Conservation (phyloP, 2,329 filamentous ascomycete genomes). For the Boeremia lycopersici region DNA sequence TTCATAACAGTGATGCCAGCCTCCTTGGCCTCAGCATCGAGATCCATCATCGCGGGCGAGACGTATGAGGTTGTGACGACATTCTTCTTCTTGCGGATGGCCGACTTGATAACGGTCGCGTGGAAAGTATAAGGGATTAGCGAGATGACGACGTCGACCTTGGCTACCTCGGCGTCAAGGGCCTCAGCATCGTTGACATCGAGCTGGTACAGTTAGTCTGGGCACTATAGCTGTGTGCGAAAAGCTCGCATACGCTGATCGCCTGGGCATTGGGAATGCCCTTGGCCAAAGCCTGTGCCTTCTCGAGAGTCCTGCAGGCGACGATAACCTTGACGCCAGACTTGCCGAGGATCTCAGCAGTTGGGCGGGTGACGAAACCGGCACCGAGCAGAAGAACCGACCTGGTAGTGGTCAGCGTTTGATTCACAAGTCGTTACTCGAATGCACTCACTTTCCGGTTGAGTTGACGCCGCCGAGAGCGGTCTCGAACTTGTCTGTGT, state of each 20-base stretch:
- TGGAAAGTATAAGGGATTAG: slow-evolving; percentile 77
- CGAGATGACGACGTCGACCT: slow-evolving; percentile 74
- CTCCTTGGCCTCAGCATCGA: slow-evolving; percentile 81
- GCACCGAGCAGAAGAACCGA: slow-evolving; percentile 49
- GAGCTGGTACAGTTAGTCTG: slow-evolving; percentile 59
- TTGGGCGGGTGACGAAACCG: slow-evolving; percentile 58
- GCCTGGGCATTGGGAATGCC: slow-evolving; percentile 73
- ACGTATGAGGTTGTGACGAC: slow-evolving; percentile 96
- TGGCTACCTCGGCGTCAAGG: slow-evolving; percentile 78
- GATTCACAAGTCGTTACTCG: neutral
- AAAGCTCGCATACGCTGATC: slow-evolving; percentile 56
- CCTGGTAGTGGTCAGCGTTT: slow-evolving; percentile 30
- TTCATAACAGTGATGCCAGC: slow-evolving; percentile 98
- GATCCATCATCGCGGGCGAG: slow-evolving; percentile 88
- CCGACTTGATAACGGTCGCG: slow-evolving; percentile 86
- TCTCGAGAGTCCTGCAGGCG: slow-evolving; percentile 81
- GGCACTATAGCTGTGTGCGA: neutral
- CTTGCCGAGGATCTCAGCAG: slow-evolving; percentile 63
- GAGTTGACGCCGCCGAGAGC: slow-evolving; percentile 36
- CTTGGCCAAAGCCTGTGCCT: slow-evolving; percentile 74
- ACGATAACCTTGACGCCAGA: slow-evolving; percentile 64
- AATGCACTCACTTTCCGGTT: slow-evolving; percentile 42
- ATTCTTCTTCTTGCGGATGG: slow-evolving; percentile 92
- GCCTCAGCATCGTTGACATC: slow-evolving; percentile 79
- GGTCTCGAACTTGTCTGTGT: slow-evolving; percentile 40